Base-by-base conservation (phyloP, 164 flowering plant genomes). In the Amborella trichopoda region DNA sequence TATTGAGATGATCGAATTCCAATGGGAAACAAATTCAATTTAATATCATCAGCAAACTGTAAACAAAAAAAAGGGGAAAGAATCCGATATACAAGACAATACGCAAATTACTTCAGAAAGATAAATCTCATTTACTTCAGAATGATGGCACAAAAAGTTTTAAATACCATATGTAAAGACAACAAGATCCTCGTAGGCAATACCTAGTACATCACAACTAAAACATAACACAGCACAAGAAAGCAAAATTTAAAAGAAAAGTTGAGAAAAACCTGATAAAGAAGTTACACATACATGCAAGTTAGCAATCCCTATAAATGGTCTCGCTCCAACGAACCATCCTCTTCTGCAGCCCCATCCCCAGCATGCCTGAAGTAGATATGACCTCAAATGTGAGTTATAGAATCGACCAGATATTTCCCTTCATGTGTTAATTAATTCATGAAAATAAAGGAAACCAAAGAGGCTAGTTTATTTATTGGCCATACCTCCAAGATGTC, bases 401-500 rank as follows among this genome's bases (percentile, higher is more conserved):
- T n/a, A n/a, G n/a, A n/a, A n/a, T 6, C 17, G 20, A 38, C 20
- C 4, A 38, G 41, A 18, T 11, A 2, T 3, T 17, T n/a, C n/a
- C 16, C 37, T 33, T 2, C 12, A 33, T 2, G 14, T 13, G 2
- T 33, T 33, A 2, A 32, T 32, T 32, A 11, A 32, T 11, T 11
- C 36, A 32, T 32, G n/a, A 32, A 32, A 32, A n/a, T 10, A 32
- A 32, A 32, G 37, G n/a, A n/a, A n/a, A n/a, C n/a, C n/a, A n/a
- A n/a, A n/a, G n/a, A n/a, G n/a, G n/a, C n/a, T n/a, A n/a, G n/a
- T n/a, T n/a, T n/a, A n/a, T n/a, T n/a, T n/a, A n/a, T n/a, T n/a
- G n/a, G n/a, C n/a, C 18, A 18, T 49, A 93, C 99, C 96, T 64
- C 99, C 95, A 93, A 39, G 99, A 84, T 34, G 86, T 49, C 4